A percentile compares a stretch with the other conserved stretches of the same genome.
Conservation (phyloP, 2,329 filamentous ascomycete genomes). For the Podosphaera xanthii region DNA sequence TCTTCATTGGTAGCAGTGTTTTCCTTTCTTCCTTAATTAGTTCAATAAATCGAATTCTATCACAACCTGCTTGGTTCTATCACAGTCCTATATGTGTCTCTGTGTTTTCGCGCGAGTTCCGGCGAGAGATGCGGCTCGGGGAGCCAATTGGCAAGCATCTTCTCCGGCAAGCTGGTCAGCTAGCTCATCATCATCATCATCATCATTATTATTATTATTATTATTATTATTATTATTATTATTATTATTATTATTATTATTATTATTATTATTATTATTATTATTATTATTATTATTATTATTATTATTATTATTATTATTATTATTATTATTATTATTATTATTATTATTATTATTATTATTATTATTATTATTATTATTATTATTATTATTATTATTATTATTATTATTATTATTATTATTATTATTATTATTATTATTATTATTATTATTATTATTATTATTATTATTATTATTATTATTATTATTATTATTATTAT, state of each 20-base stretch:
- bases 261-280: constrained; percentile 1
- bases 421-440: constrained; percentile 1
- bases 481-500: neutral
- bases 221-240: constrained; percentile 1
- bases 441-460: constrained; percentile 1
- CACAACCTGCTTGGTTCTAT: too few relatives aligned
- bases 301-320: constrained; percentile 1
- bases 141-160: too few relatives aligned
- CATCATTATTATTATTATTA: neutral
- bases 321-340: constrained; percentile 1
- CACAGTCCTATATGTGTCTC: too few relatives aligned
- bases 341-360: constrained; percentile 1
- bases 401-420: constrained; percentile 1
- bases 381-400: constrained; percentile 1
- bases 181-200: neutral
- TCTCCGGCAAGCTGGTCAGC: too few relatives aligned
- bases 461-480: constrained; percentile 1
- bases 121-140: too few relatives aligned
- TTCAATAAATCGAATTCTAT: too few relatives aligned
- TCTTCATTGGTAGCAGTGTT: too few relatives aligned
- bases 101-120: too few relatives aligned
- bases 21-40: too few relatives aligned
- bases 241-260: constrained; percentile 1
- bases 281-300: constrained; percentile 1
- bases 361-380: constrained; percentile 1